These are phyloP conservation scores for Lasiodiplodia sp. DNA, from an alignment of 2,329 filamentous ascomycete species.

Conservation along the genomic window DNA sequence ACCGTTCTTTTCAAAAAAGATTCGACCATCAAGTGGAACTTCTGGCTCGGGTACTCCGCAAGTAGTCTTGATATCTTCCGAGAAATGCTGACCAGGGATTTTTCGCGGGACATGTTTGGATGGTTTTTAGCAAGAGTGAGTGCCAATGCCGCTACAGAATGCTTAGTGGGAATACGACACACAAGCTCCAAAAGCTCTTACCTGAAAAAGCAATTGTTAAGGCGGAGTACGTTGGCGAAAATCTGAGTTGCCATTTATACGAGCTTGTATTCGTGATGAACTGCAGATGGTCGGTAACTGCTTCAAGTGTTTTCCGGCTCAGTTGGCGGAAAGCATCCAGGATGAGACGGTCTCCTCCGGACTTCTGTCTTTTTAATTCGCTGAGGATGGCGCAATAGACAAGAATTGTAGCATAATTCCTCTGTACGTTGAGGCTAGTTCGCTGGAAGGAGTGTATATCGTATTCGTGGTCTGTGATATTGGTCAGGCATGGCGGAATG, in stretches of 20 bases:
- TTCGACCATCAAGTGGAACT: constrained; percentile 7
- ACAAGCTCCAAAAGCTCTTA: neutral
- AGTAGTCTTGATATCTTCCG: neutral
- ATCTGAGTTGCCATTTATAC: constrained; percentile 6
- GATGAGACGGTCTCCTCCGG: too few species aligned
- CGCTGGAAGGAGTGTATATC: neutral
- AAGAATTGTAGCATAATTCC: neutral
- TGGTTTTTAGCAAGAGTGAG: constrained; percentile 2
- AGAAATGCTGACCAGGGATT: neutral
- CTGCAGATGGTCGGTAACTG: neutral
- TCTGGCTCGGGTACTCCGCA: neutral
- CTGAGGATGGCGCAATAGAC: neutral
- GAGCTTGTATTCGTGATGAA: neutral
- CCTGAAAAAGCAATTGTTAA: constrained; percentile 10
- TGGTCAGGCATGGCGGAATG: neutral
- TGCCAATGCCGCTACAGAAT: neutral
- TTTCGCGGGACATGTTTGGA: neutral
- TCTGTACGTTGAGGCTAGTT: neutral
- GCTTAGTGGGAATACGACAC: neutral
- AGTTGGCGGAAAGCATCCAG: neutral
- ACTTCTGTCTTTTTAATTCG: neutral
- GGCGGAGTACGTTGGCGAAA: constrained; percentile 4
- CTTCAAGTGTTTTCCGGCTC: neutral
- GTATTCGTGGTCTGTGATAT: neutral
- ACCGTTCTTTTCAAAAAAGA: neutral